Percentiles rank a stretch among this genome's conserved stretches.
Conservation (phyloP, 129 eudicot genomes). For the Pseudognaphalium luteoalbum region DNA sequence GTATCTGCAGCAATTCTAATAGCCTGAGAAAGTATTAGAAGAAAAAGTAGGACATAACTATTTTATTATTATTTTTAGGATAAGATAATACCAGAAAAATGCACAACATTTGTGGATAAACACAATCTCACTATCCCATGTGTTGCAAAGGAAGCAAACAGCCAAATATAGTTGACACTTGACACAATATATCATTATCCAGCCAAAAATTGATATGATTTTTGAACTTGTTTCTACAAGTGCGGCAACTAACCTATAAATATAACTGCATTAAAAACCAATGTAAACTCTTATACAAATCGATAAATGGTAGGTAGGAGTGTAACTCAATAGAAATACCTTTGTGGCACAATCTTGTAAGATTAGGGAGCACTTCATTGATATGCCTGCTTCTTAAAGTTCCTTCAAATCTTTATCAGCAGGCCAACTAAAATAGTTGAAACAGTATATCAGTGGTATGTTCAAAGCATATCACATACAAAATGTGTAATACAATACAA, state of each 20-base stretch:
- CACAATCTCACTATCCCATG: neutral
- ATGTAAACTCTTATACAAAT: no score
- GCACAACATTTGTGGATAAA: neutral
- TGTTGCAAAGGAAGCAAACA: neutral
- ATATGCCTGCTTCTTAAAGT: constrained; percentile 83
- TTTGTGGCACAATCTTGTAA: constrained; percentile 77
- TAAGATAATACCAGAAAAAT: neutral
- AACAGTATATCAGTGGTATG: constrained; percentile 16
- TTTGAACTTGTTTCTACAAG: constrained; percentile 1
- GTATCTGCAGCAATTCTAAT: no score
- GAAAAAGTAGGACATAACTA: no score
- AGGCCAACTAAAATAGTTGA: constrained; percentile 61
- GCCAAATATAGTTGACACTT: neutral
- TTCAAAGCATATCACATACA: constrained; percentile 16
- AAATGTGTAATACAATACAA: neutral
- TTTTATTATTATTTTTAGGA: no score
- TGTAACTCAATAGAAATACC: constrained; percentile 37
- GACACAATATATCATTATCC: neutral
- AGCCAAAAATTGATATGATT: constrained; percentile 12
- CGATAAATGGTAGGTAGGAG: no score
- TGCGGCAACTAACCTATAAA: neutral
- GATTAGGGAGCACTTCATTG: constrained; percentile 69
- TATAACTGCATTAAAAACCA: no score
- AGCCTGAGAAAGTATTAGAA: no score
- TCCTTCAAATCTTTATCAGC: constrained; percentile 81